Base-by-base conservation (phyloP, 2,329 filamentous ascomycete genomes). In the Xylariaceae sp. region DNA sequence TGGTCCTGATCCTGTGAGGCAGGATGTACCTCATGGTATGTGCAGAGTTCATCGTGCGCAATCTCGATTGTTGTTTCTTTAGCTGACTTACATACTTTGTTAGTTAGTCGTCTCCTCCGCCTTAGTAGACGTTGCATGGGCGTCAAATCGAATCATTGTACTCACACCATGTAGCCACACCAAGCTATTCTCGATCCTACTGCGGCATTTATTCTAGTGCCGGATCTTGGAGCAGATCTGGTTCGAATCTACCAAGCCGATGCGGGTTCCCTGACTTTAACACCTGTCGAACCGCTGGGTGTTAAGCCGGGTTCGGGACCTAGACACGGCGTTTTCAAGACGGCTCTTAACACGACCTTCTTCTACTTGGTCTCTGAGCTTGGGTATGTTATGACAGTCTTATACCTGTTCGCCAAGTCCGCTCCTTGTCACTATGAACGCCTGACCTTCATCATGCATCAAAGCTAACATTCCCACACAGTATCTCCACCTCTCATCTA, bases 151-250 rank as follows among this genome's bases (percentile, higher is more conserved):
- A 27, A 5, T 27, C 7, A 27, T 7, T 27, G 22, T 27, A 27
- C 7, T 27, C 22, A 27, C 22, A 27, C 22, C 22, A 27, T 7
- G 4, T 27, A 27, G 22, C 83, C 83, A 15, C 85, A 88, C 66
- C 70, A 85, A 61, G 76, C 79, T n/a, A 64, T 86, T 45, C 62
- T 85, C 32, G 85, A 89, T 62, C 85, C 85, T 6, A 85, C 80
- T 2, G 78, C 77, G 6, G 60, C 72, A n/a, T 89, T 78, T 64
- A 59, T 87, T 27, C 60, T 87, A 9, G 75, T 82, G 9, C 83
- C 85, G 1, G 86, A 89, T 58, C 73, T 90, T 5, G 82, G 85
- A 38, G 74, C 78, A 49, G 86, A 89, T 58, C 59, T 81, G 6
- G 66, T 88, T 42, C 81, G 79, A 54, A 67, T 71, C 49, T 88